Base-by-base conservation (phyloP, 2,329 filamentous ascomycete species). In the Mollisiaceae sp. region DNA sequence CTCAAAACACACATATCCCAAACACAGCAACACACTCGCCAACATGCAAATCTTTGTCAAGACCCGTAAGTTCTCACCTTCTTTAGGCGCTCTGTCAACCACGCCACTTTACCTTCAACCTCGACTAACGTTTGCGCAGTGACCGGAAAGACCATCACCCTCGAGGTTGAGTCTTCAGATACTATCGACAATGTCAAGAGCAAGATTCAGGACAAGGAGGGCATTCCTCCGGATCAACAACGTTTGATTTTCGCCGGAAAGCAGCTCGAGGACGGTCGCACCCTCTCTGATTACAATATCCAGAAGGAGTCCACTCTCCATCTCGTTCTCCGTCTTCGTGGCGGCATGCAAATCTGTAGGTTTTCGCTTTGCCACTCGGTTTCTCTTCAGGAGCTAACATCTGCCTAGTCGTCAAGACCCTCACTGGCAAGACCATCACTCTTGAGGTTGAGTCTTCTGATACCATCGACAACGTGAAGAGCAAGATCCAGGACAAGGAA, bases 381-480 rank as follows among this genome's bases (percentile, higher is more conserved):
- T 8, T 84, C 70, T 85, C 45, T 85, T 85, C 79, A 85, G 81
- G 4, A 79, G 41, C 70, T 73, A 71, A 73, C 88, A 38, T 87
- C 85, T 9, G 24, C 47, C 22, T 11, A 74, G 68, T 94, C 71
- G 91, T 94, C 76, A 94, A 94, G 86, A 94, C 91, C 0, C 81
- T 94, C 1, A 94, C 91, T 0, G 94, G 94, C 68, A 97, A 97
- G 85, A 97, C 94, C 0, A 97, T 97, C 73, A 97, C 94, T 90
- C 94, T 99, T 78, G 94, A 99, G 92, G 95, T 98, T 85, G 94
- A 98, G 90, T 97, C 93, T 78, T 94, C 91, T 80, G 95, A 99
- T 85, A 98, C 94, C 80, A 98, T 98, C 85, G 94, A 98, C 90
- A 98, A 97, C 70, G 94, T 97, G 1, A 97, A 97, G 83, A 86